Base-by-base conservation (phyloP, 495 filamentous ascomycete species). In the Bryoglossum gracile region DNA sequence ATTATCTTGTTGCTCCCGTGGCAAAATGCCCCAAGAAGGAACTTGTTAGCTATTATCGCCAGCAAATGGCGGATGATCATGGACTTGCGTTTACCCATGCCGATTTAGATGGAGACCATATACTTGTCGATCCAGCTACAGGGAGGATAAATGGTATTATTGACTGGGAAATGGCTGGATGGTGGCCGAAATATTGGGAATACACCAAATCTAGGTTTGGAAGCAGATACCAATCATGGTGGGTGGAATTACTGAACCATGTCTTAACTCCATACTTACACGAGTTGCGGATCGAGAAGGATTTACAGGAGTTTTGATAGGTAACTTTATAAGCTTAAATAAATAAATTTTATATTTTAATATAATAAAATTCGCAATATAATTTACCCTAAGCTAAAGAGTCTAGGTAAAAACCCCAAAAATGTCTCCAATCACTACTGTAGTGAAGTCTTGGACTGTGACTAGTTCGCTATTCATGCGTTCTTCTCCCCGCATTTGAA, bases 101-200 rank as follows among this genome's bases (percentile, higher is more conserved):
- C 9, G 72, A 76, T 53, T 59, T 78, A 26, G 67, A 61, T 43
- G 55, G 62, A 34, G 69, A 70, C 41, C 75, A 73, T 60, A 62
- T 74, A 17, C 51, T 74, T 5, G 47, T 70, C 22, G 62, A 72
- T 35, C 55, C 59, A 11, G 34, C 55, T 40, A 64, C 56, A 0
- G 61, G 62, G 18, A 39, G 56, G 43, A 65, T 70, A 43, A 67
- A 52, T 34, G 65, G 64, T 22, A 58, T 65, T 47, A 45, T 72
- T 14, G 66, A 72, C 56, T 67, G 61, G 64, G 62, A 47, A 28
- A 35, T 5, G 28, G 43, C 43, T 16, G 18, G 43, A 16, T 47
- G 28, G 43, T 47, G 33, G 26, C 43, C 43, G 3, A 22, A 17
- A 26, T 43, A 26, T 26, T 43, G 40, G 16, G 19, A 25, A 17